Base-by-base conservation (phyloP, 495 filamentous ascomycete genomes). In the Pyrenopolyporus hunteri region DNA sequence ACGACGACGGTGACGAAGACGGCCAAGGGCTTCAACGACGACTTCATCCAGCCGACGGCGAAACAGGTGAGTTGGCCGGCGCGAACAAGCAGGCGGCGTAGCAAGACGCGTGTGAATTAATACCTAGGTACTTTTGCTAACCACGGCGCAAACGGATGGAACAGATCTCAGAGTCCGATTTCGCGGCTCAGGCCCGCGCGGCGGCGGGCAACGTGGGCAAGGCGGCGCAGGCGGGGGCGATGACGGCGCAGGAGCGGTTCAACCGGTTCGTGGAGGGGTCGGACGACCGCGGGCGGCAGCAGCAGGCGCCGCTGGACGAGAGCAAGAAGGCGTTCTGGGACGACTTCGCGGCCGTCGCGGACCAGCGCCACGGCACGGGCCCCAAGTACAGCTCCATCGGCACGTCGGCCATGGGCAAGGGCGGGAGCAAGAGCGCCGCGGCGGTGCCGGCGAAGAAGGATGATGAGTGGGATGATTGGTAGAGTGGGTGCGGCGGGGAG, bases 251-350 rank as follows among this genome's bases (percentile, higher is more conserved):
- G 36, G 89, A 93, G 6, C 82, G 86, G 23, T 87, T 98, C 74
- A 88, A 79, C 67, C 84, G 86, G 0, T 94, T 98, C 63, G 91
- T 96, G 22, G 91, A 97, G 69, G 77, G 78, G 2, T 67, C 64
- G 8, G 63, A 73, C 20, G 73, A 70, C n/a, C n/a, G n/a, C n/a
- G n/a, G n/a, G n/a, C n/a, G n/a, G 14, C 71, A 73, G 42, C 57
- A 54, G 8, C 63, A 71, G 28, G 66, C 71, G 23, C 76, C 76
- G 8, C 66, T 74, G 26, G 78, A 83, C 66, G 76, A 81, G 82
- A 89, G 66, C 82, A 89, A 87, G 72, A 85, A 87, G 61, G 89
- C 90, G 32, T 98, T 98, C 74, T 98, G 94, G 95, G 95, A 98
- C 74, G 83, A 85, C 17, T 83, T 93, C 55, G 83, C 85, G 0